Evolutionary conservation across 1,284 basidiomycete species (phyloP), one percentile per base, ranked within the genome.

Genomic region (Chalciporus sp.): DNA sequence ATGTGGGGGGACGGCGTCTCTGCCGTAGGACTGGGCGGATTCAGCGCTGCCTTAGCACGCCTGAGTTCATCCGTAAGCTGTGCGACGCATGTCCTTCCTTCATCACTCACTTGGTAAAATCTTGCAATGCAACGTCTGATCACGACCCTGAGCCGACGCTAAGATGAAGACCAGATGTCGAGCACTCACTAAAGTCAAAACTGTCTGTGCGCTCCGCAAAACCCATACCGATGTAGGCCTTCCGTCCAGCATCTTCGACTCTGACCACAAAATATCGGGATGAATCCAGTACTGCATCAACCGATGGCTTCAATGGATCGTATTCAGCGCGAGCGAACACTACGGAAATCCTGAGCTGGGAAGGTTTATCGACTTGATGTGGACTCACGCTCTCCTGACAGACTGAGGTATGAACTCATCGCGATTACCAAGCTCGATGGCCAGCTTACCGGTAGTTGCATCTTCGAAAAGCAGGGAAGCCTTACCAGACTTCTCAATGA

Each of bases 281-380:
- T 0, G 93, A 96, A 72, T 99, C 96, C 26, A 99, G 81, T 7
- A 98, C 95, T 7, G 95, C 91, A 66, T 99, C 97, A 17, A 98
- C 94, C 27, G 86, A 87, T 7, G 92, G 89, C 43, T 87, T 87
- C 31, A 83, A 77, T 10, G 88, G 80, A 64, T 92, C 88, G 69
- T 98, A 99, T n/a, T 87, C 86, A 10, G 92, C 86, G 61, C 87
- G 87, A 27, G 96, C 97, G 72, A 99, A 99, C 45, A 95, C 89
- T 92, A 57, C 39, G 49, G 56, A 42, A 51, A 27, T 51, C 44
- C 46, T 57, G 50, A 53, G 45, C 47, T 45, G 44, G 47, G 44
- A 55, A 47, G 27, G 49, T 54, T 27, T 35, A 58, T 55, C 46
- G 48, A 49, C 17, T 26, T 47, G 17, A 46, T 42, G 45, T 57